A percentile compares a stretch with the other conserved stretches of the same genome.
Evolutionary conservation across 371 early-diverging fungal species (phyloP).

Genomic region (Mortierella sp.): DNA sequence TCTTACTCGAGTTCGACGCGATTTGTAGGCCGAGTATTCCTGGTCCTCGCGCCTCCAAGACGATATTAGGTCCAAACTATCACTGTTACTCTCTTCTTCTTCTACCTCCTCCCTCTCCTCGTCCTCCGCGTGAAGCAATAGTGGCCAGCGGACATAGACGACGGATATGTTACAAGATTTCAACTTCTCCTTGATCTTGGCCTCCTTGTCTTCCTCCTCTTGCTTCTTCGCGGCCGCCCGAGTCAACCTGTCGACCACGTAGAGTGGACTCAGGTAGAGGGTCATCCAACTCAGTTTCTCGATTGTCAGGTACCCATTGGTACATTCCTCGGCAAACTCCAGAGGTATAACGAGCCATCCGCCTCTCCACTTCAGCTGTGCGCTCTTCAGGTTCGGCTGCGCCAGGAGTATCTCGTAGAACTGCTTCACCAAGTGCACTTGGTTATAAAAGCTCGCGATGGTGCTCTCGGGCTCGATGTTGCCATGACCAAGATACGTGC

Average conservation of each 20-base stretch:
- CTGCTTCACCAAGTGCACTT: not conserved
- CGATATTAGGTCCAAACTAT: too few relatives aligned
- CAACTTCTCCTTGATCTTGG: not conserved
- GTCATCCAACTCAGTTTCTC: not conserved
- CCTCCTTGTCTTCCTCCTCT: not conserved
- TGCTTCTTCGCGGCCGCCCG: not conserved
- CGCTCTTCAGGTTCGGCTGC: not conserved
- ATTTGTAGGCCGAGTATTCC: slow-evolving; percentile 1
- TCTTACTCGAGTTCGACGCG: not conserved
- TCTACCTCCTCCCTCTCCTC: not conserved
- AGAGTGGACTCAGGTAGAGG: not conserved
- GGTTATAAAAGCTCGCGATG: not conserved
- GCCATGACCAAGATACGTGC: not conserved
- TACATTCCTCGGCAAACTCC: not conserved
- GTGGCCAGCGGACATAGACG: not conserved
- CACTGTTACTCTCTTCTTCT: not conserved
- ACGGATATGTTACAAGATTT: not conserved
- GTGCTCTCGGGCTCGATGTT: not conserved
- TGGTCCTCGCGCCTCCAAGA: not conserved
- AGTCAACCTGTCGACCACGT: not conserved
- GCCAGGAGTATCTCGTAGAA: not conserved
- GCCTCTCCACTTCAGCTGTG: not conserved
- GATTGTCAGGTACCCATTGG: not conserved
- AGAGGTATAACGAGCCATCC: not conserved
- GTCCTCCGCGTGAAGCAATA: too few relatives aligned